A percentile compares a stretch with the other conserved stretches of the same genome.
Evolutionary conservation across 2,329 filamentous ascomycete genomes (phyloP).

Genomic region (Fusarium sp.): DNA sequence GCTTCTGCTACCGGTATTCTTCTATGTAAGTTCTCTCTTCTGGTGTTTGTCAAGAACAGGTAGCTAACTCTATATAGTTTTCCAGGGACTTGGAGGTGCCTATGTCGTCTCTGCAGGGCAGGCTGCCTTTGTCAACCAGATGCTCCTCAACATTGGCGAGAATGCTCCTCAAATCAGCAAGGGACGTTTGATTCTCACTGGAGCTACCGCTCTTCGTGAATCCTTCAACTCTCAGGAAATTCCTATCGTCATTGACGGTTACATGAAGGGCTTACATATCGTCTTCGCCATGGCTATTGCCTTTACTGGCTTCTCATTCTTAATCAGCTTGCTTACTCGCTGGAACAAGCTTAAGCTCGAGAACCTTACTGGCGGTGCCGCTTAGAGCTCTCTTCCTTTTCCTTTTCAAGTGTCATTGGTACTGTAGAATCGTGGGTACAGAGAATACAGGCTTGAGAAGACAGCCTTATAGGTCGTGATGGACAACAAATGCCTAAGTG

Average conservation of each 20-base stretch:
- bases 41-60: background rate
- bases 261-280: slow-evolving; percentile 72
- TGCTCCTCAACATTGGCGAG: slow-evolving; percentile 48
- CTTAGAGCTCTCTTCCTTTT: slow-evolving; percentile 21
- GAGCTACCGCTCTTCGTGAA: slow-evolving; percentile 65
- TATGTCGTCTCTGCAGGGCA: slow-evolving; percentile 60
- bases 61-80: slow-evolving; percentile 46
- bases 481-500: background rate
- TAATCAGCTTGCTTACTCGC: slow-evolving; percentile 46
- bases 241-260: slow-evolving; percentile 64
- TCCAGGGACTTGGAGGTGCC: slow-evolving; percentile 61
- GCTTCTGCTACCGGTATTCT: slow-evolving; percentile 58
- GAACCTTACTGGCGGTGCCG: slow-evolving; percentile 43
- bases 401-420: background rate
- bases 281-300: slow-evolving; percentile 66
- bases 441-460: background rate
- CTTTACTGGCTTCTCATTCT: slow-evolving; percentile 53
- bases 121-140: slow-evolving; percentile 57
- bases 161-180: slow-evolving; percentile 51
- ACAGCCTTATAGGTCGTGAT: background rate
- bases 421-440: background rate
- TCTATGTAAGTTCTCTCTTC: slow-evolving; percentile 47
- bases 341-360: slow-evolving; percentile 52
- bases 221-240: slow-evolving; percentile 60
- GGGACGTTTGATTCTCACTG: slow-evolving; percentile 51